Percentiles rank a stretch among this genome's conserved stretches.
These are phyloP conservation scores for Pleurostoma richardsiae DNA, from an alignment of 2,329 filamentous ascomycete species.

Conservation along the genomic window DNA sequence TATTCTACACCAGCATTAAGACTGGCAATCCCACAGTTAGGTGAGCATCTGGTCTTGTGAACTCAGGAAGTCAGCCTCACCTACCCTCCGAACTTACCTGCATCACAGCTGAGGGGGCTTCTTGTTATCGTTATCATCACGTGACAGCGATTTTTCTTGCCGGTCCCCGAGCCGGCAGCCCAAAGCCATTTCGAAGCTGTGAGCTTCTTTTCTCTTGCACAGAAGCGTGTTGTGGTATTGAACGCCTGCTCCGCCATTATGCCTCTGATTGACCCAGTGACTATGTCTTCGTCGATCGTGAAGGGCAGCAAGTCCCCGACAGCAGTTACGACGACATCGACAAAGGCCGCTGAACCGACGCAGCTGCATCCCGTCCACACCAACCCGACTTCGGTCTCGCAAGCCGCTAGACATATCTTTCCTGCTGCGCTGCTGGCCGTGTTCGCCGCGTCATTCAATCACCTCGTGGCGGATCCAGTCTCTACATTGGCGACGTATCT, in stretches of 20 bases:
- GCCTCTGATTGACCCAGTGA: constrained; percentile 24
- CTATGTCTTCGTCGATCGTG: constrained; percentile 18
- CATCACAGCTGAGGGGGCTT: too few relatives aligned
- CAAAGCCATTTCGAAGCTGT: too few relatives aligned
- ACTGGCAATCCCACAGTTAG: too few relatives aligned
- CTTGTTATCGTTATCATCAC: too few relatives aligned
- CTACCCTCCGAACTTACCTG: too few relatives aligned
- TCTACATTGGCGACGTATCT: constrained; percentile 21
- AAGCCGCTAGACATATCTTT: constrained; percentile 19
- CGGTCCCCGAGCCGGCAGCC: too few relatives aligned
- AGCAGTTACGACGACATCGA: neutral
- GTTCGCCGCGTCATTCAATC: constrained; percentile 18
- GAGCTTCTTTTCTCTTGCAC: too few relatives aligned
- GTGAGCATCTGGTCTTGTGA: too few relatives aligned
- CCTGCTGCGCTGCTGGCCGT: constrained; percentile 18
- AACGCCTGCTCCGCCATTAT: constrained; percentile 6
- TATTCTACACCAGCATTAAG: too few relatives aligned
- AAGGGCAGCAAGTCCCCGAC: constrained; percentile 9
- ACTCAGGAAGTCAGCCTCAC: too few relatives aligned
- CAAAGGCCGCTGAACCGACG: constrained; percentile 1
- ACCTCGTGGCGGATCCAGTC: constrained; percentile 24
- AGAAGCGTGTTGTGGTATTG: too few relatives aligned
- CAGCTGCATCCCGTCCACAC: constrained; percentile 15
- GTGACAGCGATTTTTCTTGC: too few relatives aligned
- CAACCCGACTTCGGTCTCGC: constrained; percentile 15